Base-by-base conservation (phyloP, 2,329 filamentous ascomycete species). In the Cladobotryum mycophilum region DNA sequence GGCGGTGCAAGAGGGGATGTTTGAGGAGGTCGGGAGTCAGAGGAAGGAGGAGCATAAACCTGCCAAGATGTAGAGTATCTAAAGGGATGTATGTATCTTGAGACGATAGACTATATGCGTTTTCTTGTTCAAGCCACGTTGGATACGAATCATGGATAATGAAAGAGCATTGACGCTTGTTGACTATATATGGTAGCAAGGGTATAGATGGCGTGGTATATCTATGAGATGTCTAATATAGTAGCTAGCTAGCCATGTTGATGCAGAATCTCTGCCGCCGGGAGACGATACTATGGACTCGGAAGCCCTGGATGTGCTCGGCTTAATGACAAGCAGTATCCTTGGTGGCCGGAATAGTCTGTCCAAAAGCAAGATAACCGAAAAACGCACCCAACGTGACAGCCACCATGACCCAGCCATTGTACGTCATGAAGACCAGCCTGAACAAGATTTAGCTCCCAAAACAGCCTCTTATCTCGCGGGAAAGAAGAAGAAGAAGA, bases 391-490 rank as follows among this genome's bases (percentile, higher is more conserved):
- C 93, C 9, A 95, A 74, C 1, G 87, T 87, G 14, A 97, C 91
- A 3, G 92, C 81, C 58, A 95, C 70, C 93, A 99, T 99, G 59
- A 99, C 84, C 85, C 88, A 95, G 51, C 93, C 93, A 63, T 99
- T 99, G 73, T 99, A 99, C n/a, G 93, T 99, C 93, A 99, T 99
- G 71, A 99, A 99, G 18, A 99, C 73, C 54, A 99, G 77, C 93
- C 92, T 97, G 6, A 11, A 3, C 4, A 30, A 30, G 25, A 30
- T 30, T 30, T 30, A 30, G 25, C 25, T 30, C 48, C 43, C 35
- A 38, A 7, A 6, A 44, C 34, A 35, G 9, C 2, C 14, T 12
- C 14, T 41, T 20, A 17, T 41, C 38, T 41, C 11, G n/a, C 5
- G 5, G 5, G 20, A 20, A 20, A 20, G 20, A 20, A 18, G 18